A percentile compares a stretch with the other conserved stretches of the same genome.
Conservation (phyloP, 257 asterid species). For the Petrea volubilis region DNA sequence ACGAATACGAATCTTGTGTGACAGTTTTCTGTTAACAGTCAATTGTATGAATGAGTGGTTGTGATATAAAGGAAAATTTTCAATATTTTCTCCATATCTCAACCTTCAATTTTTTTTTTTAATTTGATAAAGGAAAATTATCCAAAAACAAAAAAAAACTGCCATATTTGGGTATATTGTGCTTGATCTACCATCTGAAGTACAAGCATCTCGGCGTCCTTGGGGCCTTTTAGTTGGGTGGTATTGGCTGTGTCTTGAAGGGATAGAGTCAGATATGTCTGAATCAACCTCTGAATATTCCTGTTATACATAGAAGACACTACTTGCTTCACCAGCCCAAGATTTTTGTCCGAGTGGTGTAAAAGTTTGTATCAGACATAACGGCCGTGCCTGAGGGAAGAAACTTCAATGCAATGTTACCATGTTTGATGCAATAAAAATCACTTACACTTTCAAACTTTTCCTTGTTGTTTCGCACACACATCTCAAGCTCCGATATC, state of each 20-base stretch:
- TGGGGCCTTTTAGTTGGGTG: conserved; percentile 50
- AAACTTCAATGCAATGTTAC: not conserved
- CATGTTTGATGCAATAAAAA: not conserved
- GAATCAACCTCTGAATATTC: conserved; percentile 72
- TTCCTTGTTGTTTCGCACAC: conserved; percentile 46
- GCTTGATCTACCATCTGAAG: conserved; percentile 60
- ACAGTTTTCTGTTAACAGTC: no score
- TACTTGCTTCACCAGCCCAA: conserved; percentile 71
- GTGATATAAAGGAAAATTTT: no score
- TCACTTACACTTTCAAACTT: conserved; percentile 57
- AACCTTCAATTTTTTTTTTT: no score
- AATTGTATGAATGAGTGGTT: no score
- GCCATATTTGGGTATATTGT: no score
- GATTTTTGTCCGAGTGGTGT: conserved; percentile 53
- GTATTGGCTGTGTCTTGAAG: conserved; percentile 66
- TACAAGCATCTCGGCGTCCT: conserved; percentile 76
- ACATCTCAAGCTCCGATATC: conserved; percentile 49
- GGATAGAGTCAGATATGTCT: conserved; percentile 66
- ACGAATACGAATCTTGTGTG: no score
- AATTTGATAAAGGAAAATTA: no score
- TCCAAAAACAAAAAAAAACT: no score
- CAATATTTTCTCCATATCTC: no score
- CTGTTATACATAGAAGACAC: conserved; percentile 68
- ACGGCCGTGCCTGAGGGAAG: not conserved
- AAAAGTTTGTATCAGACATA: not conserved